A percentile compares a stretch with the other conserved stretches of the same genome.
Evolutionary conservation across 108 stramenopile genomes (phyloP).

Genomic region (Nannochloropsis gaditana): DNA sequence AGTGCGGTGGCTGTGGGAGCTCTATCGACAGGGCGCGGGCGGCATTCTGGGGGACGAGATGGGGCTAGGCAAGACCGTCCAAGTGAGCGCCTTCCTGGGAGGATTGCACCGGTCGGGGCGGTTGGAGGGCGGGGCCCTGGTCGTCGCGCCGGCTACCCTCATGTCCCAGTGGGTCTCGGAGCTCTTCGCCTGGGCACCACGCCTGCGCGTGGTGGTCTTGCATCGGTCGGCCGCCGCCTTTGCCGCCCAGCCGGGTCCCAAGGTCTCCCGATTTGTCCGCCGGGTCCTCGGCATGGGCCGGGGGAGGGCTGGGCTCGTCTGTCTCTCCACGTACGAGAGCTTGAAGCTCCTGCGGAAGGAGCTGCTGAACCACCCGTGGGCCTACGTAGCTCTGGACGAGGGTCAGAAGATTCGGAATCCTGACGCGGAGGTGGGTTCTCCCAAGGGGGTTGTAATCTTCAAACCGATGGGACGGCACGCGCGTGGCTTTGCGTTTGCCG

Average conservation of each 20-base stretch:
- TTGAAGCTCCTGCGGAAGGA: conserved; percentile 63
- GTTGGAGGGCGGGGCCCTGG: conserved; percentile 62
- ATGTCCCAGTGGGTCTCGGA: conserved; percentile 86
- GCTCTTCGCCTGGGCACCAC: conserved; percentile 82
- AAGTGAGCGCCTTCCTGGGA: conserved; percentile 76
- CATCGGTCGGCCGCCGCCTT: conserved; percentile 48
- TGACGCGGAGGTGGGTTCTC: conserved; percentile 62
- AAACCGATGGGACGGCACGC: too few species aligned
- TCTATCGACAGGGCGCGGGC: conserved; percentile 80
- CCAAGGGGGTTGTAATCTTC: too few species aligned
- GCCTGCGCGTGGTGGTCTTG: conserved; percentile 53
- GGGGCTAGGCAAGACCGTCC: conserved; percentile 93
- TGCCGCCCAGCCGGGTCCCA: conserved; percentile 27
- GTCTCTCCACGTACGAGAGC: conserved; percentile 82
- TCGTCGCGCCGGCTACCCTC: conserved; percentile 86
- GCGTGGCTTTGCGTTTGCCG: too few species aligned
- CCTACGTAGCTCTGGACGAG: conserved; percentile 89
- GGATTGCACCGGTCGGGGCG: conserved; percentile 68
- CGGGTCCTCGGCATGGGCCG: background rate
- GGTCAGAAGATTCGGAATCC: conserved; percentile 98
- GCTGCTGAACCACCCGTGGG: conserved; percentile 74
- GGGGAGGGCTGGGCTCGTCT: conserved; percentile 28
- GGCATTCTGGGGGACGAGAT: conserved; percentile 90
- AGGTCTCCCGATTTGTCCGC: background rate
- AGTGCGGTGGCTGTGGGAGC: conserved; percentile 87